A percentile compares a stretch with the other conserved stretches of the same genome.
Evolutionary conservation across 2,329 filamentous ascomycete species (phyloP).

Genomic region (Balansia obtecta): DNA sequence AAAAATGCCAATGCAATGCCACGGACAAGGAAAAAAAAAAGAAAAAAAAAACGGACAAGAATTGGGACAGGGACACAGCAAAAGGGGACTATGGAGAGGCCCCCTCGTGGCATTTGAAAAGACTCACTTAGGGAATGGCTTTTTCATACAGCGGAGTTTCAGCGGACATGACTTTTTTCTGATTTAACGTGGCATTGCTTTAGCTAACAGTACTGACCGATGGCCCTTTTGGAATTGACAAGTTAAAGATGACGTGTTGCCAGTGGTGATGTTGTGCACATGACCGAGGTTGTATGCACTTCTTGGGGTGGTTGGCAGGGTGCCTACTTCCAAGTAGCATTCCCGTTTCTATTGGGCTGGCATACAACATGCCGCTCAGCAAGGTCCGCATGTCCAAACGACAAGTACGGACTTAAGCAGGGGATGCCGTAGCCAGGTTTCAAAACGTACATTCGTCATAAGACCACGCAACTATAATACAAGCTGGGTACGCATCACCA

Average conservation of each 20-base stretch:
- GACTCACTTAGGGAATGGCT: neutral
- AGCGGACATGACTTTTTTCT: slow-evolving; percentile 6
- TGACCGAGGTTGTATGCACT: too few relatives aligned
- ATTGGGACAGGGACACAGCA: neutral
- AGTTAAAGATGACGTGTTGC: neutral
- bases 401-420: too few relatives aligned
- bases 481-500: too few relatives aligned
- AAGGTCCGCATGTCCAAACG: too few relatives aligned
- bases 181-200: slow-evolving; percentile 5
- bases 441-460: too few relatives aligned
- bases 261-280: neutral
- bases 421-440: too few relatives aligned
- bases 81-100: neutral
- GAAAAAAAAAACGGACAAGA: neutral
- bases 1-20: neutral
- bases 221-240: neutral
- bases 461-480: too few relatives aligned
- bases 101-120: neutral
- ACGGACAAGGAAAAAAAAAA: too few relatives aligned
- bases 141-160: slow-evolving; percentile 6
- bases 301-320: too few relatives aligned
- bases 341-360: too few relatives aligned
- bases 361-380: too few relatives aligned
- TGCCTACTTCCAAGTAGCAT: too few relatives aligned
- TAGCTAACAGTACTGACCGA: neutral